Evolutionary conservation across 2,329 filamentous ascomycete genomes (phyloP), one percentile per base, ranked within the genome.

Genomic region (Fusarium chlamydosporum): DNA sequence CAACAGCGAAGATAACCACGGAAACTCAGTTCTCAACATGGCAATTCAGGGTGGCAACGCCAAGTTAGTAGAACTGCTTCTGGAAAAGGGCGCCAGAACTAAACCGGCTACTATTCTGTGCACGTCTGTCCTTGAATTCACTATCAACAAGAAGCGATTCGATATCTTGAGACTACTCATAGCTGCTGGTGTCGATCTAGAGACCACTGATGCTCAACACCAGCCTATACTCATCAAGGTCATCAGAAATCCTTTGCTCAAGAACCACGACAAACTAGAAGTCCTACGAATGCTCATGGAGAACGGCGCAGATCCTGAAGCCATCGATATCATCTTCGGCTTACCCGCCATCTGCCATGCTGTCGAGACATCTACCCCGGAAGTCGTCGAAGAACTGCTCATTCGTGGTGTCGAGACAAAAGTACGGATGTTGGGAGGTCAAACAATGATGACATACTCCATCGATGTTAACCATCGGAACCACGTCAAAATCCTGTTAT

Each of bases 271-370:
- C 3, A 63, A 62, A 8, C 26, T 63, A 2, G 48, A 63, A 12
- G 41, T 62, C 0, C 3, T 63, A 8, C 29, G 33, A 18, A 46
- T 63, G 9, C 48, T 63, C 1, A 18, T 63, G 13, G 50, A 18
- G 0, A 26, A 63, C 4, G 48, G 58, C 2, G 41, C 47, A 1
- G 61, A 46, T 4, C 15, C 42, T 2, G 31, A 63, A 13, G 29
- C 58, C 1, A 40, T 18, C 2, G 60, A 63, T 7, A 16, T 42
- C 5, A 27, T 26, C 0, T 63, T 56, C 6, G 60, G 60, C 1
- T 26, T 63, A 0, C 60, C 60, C 5, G 57, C 50, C 6, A 56
- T 63, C 5, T 63, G 58, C 4, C 60, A 63, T 8, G 60, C 60
- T 6, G 58, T 63, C 1, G 60, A 63, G 26, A 48, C 55, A 34